phyloP scores from a whole-genome alignment of 192 early-diverging fungal species.

The Dissophora globulifera region DNA sequence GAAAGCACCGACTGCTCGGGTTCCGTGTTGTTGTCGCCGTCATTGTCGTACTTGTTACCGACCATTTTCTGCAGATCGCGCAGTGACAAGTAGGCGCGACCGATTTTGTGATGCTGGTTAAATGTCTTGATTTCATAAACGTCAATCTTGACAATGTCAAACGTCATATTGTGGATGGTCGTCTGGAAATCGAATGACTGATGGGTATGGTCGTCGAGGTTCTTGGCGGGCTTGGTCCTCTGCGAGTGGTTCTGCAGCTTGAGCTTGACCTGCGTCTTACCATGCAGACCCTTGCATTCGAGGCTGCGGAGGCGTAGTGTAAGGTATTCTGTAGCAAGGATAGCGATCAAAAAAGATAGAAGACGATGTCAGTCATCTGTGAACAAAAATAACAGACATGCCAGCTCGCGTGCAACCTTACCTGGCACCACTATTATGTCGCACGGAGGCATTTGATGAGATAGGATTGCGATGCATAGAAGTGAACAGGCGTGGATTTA shows the following conservation, averaged over 20 bases:
- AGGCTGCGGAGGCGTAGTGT: conserved; percentile 33
- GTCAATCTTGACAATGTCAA: conserved; percentile 49
- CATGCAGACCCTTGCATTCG: conserved; percentile 29
- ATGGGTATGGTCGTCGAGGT: conserved; percentile 41
- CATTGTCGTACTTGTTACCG: conserved; percentile 46
- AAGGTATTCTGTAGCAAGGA: conserved; percentile 24
- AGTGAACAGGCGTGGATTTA: too few species aligned
- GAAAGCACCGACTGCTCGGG: conserved; percentile 47
- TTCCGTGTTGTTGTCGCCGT: conserved; percentile 43
- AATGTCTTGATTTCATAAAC: conserved; percentile 36
- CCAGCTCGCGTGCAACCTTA: too few species aligned
- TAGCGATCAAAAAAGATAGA: too few species aligned
- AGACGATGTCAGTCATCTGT: too few species aligned
- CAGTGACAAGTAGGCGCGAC: conserved; percentile 41
- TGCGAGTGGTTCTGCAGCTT: conserved; percentile 40
- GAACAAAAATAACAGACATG: too few species aligned
- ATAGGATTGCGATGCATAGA: too few species aligned
- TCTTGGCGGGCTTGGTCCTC: conserved; percentile 31
- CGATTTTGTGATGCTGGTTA: conserved; percentile 39
- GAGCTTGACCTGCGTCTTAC: conserved; percentile 35
- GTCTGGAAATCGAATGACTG: conserved; percentile 32
- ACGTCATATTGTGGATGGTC: conserved; percentile 48
- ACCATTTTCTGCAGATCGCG: conserved; percentile 46
- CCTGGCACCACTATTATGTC: conserved; percentile 23
- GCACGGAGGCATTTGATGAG: too few species aligned